These are phyloP conservation scores for Suillus plorans DNA, from an alignment of 768 basidiomycete species.

Conservation along the genomic window DNA sequence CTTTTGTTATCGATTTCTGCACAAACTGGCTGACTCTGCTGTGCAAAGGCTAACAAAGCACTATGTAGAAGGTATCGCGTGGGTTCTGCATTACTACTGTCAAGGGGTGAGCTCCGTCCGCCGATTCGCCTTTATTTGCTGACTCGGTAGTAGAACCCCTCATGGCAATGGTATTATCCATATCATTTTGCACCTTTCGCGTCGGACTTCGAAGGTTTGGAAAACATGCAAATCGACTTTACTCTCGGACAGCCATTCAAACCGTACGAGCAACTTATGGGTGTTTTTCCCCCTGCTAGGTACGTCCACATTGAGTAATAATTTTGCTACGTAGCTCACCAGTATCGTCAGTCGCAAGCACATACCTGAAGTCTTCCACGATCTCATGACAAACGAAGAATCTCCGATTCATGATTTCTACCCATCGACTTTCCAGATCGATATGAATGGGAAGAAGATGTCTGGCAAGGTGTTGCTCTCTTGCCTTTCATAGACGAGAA, in stretches of 20 bases:
- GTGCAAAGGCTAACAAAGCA: slow-evolving; percentile 62
- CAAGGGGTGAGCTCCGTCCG: slow-evolving; percentile 72
- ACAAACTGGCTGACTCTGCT: slow-evolving; percentile 9
- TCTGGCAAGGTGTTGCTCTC: slow-evolving; percentile 97
- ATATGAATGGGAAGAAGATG: slow-evolving; percentile 99
- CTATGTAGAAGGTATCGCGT: slow-evolving; percentile 94
- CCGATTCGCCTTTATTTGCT: slow-evolving; percentile 4
- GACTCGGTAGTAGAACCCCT: slow-evolving; percentile 59
- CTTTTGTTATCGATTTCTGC: slow-evolving; percentile 2
- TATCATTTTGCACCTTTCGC: slow-evolving; percentile 99
- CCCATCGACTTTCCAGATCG: slow-evolving; percentile 87
- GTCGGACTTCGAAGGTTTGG: slow-evolving; percentile 83
- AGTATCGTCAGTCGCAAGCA: slow-evolving; percentile 66
- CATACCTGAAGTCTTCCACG: slow-evolving; percentile 83
- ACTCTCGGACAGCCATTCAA: slow-evolving; percentile 85
- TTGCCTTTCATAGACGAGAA: slow-evolving; percentile 92
- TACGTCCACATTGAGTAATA: slow-evolving; percentile 31
- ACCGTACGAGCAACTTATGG: slow-evolving; percentile 97
- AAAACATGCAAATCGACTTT: slow-evolving; percentile 78
- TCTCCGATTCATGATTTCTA: slow-evolving; percentile 98
- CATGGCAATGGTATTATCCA: slow-evolving; percentile 99
- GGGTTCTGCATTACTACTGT: slow-evolving; percentile 98
- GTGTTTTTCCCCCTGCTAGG: slow-evolving; percentile 95
- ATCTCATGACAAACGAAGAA: slow-evolving; percentile 80
- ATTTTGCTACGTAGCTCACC: not conserved